These are phyloP conservation scores for Capsicum rhomboideum DNA, from an alignment of 257 asterid genomes.

Conservation along the genomic window DNA sequence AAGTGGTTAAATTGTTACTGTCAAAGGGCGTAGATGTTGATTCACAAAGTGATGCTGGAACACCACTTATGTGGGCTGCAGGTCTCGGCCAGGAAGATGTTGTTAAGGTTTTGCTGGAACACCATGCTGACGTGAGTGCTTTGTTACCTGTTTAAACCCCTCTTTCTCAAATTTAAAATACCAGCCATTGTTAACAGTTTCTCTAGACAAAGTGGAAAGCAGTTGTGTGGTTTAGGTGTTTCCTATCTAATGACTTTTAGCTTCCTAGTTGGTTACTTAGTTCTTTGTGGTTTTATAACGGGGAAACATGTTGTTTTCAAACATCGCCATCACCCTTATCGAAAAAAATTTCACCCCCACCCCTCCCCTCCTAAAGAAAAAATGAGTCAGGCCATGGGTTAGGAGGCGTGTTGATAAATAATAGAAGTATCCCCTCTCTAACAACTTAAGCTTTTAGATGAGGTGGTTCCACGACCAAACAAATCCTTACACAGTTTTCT, in stretches of 20 bases:
- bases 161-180: neutral
- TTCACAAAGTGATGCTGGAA: slow-evolving; percentile 84
- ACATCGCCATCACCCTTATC: neutral
- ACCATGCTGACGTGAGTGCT: slow-evolving; percentile 66
- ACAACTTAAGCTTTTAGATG: neutral
- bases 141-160: neutral
- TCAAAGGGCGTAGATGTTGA: slow-evolving; percentile 61
- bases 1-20: slow-evolving; percentile 54
- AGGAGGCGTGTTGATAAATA: neutral
- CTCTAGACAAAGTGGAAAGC: neutral
- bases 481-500: neutral
- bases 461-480: neutral
- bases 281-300: neutral
- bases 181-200: neutral
- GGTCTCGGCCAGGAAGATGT: slow-evolving; percentile 82
- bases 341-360: neutral
- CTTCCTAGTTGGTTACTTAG: neutral
- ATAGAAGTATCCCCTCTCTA: neutral
- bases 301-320: neutral
- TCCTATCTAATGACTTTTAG: neutral
- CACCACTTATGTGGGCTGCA: slow-evolving; percentile 97
- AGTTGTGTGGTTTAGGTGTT: neutral
- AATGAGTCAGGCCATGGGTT: neutral
- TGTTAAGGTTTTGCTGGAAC: slow-evolving; percentile 69
- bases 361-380: neutral